Conservation (phyloP, 176 grass and related monocot species). For the Saccharum officinarum region DNA sequence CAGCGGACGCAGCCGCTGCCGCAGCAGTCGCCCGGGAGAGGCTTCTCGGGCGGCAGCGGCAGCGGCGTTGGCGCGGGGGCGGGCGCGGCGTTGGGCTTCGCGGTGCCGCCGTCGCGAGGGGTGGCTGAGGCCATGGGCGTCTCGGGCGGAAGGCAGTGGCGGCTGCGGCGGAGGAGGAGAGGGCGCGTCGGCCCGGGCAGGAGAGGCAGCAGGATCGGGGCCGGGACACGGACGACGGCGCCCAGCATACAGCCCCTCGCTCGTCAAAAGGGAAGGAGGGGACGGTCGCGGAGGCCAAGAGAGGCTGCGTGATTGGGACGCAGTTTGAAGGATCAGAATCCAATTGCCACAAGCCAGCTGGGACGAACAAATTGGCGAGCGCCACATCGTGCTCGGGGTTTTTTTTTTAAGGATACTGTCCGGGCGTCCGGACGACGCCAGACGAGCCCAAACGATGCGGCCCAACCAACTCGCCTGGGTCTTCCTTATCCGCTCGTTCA, state of each 20-base stretch:
- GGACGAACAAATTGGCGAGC: neutral
- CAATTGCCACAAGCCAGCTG: neutral
- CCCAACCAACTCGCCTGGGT: too few species aligned
- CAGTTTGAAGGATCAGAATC: neutral
- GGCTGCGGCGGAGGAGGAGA: conserved; percentile 12
- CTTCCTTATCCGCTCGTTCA: too few species aligned
- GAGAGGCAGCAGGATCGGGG: conserved; percentile 48
- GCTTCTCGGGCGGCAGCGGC: conserved; percentile 78
- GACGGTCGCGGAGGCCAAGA: neutral
- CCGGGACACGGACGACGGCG: conserved; percentile 41
- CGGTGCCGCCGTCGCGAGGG: conserved; percentile 2
- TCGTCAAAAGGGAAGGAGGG: neutral
- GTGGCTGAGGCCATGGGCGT: conserved; percentile 50
- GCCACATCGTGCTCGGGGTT: neutral
- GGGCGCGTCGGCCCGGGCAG: conserved; percentile 24
- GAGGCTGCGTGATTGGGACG: neutral
- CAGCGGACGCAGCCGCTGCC: conserved; percentile 92
- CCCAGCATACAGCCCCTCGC: conserved; percentile 32
- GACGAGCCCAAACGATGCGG: too few species aligned
- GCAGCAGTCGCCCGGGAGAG: conserved; percentile 92
- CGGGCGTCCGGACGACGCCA: too few species aligned
- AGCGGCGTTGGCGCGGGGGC: conserved; percentile 4
- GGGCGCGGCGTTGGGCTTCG: conserved; percentile 27
- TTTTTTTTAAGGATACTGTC: too few species aligned
- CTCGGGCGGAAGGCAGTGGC: neutral